Evolutionary conservation across 2,329 filamentous ascomycete species (phyloP).

Genomic region (Colletotrichum abscissum): DNA sequence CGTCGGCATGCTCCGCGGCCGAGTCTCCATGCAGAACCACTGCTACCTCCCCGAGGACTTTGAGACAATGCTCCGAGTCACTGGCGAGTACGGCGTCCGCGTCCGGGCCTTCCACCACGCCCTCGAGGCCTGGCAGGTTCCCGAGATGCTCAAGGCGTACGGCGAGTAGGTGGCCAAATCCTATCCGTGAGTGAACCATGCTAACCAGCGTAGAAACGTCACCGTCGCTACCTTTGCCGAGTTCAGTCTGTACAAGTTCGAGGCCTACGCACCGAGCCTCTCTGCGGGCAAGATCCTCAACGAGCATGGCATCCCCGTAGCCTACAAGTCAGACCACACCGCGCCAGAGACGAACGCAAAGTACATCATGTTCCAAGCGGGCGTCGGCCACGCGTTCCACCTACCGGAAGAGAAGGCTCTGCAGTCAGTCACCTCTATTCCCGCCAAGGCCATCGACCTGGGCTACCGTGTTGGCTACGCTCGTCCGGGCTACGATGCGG

Average conservation of each 20-base stretch:
- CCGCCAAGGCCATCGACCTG: slow-evolving; percentile 55
- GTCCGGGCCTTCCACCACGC: slow-evolving; percentile 56
- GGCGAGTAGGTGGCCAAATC: slow-evolving; percentile 40
- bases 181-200: background rate
- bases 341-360: slow-evolving; percentile 49
- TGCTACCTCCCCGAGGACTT: slow-evolving; percentile 57
- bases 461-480: slow-evolving; percentile 56
- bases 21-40: slow-evolving; percentile 55
- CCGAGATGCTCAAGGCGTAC: slow-evolving; percentile 51
- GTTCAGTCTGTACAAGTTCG: slow-evolving; percentile 53
- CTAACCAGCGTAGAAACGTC: slow-evolving; percentile 44
- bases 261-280: slow-evolving; percentile 53
- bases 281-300: slow-evolving; percentile 52
- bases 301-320: slow-evolving; percentile 52
- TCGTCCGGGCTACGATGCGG: slow-evolving; percentile 59
- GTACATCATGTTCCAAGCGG: slow-evolving; percentile 54
- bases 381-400: slow-evolving; percentile 53
- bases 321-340: slow-evolving; percentile 56
- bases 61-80: slow-evolving; percentile 54
- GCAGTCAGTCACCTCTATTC: slow-evolving; percentile 57
- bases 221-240: slow-evolving; percentile 57
- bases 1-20: slow-evolving; percentile 52
- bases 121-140: slow-evolving; percentile 51
- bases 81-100: slow-evolving; percentile 54
- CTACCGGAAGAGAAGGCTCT: slow-evolving; percentile 53